Percentiles rank a stretch among this genome's conserved stretches.
Evolutionary conservation across 2,329 filamentous ascomycete species (phyloP).

Genomic region (Arachnomyces sp.): DNA sequence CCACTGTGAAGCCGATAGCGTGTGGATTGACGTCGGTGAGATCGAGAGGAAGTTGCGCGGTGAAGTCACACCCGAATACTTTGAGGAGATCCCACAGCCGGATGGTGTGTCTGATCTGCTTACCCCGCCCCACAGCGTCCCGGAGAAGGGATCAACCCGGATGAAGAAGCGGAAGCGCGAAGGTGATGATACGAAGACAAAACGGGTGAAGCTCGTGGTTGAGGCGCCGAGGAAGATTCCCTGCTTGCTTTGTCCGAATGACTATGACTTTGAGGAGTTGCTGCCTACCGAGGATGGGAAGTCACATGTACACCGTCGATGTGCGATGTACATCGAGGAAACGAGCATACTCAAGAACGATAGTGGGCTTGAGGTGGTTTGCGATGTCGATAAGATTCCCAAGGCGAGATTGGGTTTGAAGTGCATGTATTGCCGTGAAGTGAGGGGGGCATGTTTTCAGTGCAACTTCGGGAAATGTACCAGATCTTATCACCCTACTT

Average conservation of each 20-base stretch:
- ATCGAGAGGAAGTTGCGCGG: conserved; percentile 90
- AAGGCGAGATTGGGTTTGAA: conserved; percentile 85
- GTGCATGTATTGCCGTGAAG: conserved; percentile 89
- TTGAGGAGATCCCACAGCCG: conserved; percentile 46
- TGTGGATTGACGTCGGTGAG: conserved; percentile 95
- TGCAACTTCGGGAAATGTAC: conserved; percentile 93
- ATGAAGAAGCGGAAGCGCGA: conserved; percentile 62
- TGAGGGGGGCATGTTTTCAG: conserved; percentile 92
- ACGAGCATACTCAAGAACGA: conserved; percentile 71
- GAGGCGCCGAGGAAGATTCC: conserved; percentile 65
- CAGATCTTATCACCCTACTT: conserved; percentile 88
- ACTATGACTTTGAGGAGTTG: conserved; percentile 72
- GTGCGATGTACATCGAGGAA: conserved; percentile 84
- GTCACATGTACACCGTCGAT: conserved; percentile 71
- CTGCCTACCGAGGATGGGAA: conserved; percentile 79
- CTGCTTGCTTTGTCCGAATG: conserved; percentile 87
- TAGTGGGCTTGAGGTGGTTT: conserved; percentile 61
- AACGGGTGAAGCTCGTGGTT: conserved; percentile 68
- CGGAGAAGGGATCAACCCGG: conserved; percentile 55
- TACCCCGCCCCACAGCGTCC: conserved; percentile 68
- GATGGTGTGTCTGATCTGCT: conserved; percentile 62
- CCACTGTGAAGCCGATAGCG: conserved; percentile 92
- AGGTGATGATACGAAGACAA: conserved; percentile 52
- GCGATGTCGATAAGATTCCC: conserved; percentile 70
- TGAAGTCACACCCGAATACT: conserved; percentile 53